These are phyloP conservation scores for Lactarius hengduanensis DNA, from an alignment of 768 basidiomycete genomes.

Conservation along the genomic window DNA sequence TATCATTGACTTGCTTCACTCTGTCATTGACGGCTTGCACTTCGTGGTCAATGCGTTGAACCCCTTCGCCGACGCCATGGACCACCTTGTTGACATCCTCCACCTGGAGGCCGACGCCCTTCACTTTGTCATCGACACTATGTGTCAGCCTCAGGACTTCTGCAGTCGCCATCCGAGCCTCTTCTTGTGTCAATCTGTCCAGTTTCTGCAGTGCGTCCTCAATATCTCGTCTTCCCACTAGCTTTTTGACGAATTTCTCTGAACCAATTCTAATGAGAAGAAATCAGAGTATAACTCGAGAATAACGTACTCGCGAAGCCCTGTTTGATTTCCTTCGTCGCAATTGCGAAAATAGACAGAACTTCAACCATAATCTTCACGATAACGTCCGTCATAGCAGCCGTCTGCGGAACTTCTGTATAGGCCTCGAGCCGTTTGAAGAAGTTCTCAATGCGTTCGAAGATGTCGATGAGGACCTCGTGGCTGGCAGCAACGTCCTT, in stretches of 20 bases:
- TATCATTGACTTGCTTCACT: no score
- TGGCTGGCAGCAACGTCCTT: background rate
- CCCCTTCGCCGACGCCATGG: no score
- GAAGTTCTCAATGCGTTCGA: background rate
- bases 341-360: background rate
- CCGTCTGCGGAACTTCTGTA: background rate
- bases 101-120: background rate
- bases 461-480: background rate
- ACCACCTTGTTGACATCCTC: background rate
- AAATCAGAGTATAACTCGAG: background rate
- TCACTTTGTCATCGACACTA: no score
- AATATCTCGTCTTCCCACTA: background rate
- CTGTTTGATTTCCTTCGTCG: background rate
- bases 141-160: background rate
- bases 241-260: background rate
- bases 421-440: constrained; percentile 3
- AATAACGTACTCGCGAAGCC: background rate
- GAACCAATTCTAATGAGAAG: background rate
- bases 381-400: background rate
- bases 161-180: background rate
- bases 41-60: no score
- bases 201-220: background rate
- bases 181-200: background rate
- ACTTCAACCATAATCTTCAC: constrained; percentile 3
- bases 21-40: background rate